These are phyloP conservation scores for Perkinsus marinus DNA, from an alignment of 169 alveolate species.

Conservation along the genomic window DNA sequence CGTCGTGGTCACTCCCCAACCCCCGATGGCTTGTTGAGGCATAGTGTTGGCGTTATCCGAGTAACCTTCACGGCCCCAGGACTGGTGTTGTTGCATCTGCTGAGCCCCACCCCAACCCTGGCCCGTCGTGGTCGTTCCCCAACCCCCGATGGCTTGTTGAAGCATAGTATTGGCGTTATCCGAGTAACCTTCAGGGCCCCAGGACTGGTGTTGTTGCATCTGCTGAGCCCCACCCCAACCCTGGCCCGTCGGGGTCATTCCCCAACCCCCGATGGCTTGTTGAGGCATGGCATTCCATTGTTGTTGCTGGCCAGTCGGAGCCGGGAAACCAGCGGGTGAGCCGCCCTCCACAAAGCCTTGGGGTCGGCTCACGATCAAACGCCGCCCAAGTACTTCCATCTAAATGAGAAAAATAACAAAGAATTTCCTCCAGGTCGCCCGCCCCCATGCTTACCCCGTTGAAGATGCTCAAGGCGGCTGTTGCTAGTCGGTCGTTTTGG, in stretches of 20 bases:
- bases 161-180: neutral
- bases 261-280: neutral
- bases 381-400: neutral
- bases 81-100: neutral
- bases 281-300: neutral
- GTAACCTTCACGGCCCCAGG: neutral
- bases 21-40: neutral
- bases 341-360: neutral
- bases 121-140: neutral
- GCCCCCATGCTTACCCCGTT: neutral
- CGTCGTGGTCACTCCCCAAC: neutral
- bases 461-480: neutral
- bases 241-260: neutral
- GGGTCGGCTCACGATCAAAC: neutral
- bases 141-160: neutral
- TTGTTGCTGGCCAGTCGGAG: neutral
- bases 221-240: neutral
- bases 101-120: neutral
- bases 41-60: neutral
- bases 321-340: neutral
- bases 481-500: neutral
- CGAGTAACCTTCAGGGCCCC: neutral
- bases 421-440: neutral
- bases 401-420: neutral
- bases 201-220: neutral